Base-by-base conservation (phyloP, 1,284 basidiomycete species). In the Vanrija humicola region DNA sequence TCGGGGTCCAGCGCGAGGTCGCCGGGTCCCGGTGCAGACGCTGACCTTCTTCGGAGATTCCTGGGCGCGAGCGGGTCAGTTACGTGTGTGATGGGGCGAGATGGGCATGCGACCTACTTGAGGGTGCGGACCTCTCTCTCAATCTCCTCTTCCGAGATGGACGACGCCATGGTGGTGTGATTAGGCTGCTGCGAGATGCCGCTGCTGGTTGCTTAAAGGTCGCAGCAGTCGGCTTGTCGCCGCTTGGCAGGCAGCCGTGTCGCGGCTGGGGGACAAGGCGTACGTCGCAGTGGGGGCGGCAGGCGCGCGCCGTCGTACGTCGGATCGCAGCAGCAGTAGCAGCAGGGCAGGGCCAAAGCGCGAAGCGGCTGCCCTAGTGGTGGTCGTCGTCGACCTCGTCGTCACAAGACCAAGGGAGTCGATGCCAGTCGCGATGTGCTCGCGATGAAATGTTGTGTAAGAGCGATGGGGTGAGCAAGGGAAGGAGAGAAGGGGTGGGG, bases 111-210 rank as follows among this genome's bases (percentile, higher is more conserved):
- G 23, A 68, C 74, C 48, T 51, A 76, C 75, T 70, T 82, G 51
- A 93, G 80, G 38, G 88, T 87, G 74, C 90, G 87, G 43, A 89
- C 85, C 79, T 92, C 89, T 64, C 89, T 83, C 75, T 88, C 86
- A 67, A 91, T 90, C 78, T 91, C 89, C 70, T 86, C 84, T 66
- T 88, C 83, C 29, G 89, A 71, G 51, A 76, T 71, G 52, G 65
- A 61, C 26, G 54, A 34, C 34, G 34, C 42, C 60, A 62, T 62
- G 48, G 51, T 47, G 50, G 43, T 23, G 10, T 34, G 34, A 34
- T 34, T 12, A 34, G 14, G 19, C 19, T 42, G 40, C 19, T 21
- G 40, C n/a, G 40, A 18, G 18, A 4, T 16, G n/a, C 40, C 40
- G n/a, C 40, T 42, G 19, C 19, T 43, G 43, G n/a, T 49, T 52